These are phyloP conservation scores for Phoenix dactylifera DNA, from an alignment of 176 grass and related monocot genomes.

Conservation along the genomic window DNA sequence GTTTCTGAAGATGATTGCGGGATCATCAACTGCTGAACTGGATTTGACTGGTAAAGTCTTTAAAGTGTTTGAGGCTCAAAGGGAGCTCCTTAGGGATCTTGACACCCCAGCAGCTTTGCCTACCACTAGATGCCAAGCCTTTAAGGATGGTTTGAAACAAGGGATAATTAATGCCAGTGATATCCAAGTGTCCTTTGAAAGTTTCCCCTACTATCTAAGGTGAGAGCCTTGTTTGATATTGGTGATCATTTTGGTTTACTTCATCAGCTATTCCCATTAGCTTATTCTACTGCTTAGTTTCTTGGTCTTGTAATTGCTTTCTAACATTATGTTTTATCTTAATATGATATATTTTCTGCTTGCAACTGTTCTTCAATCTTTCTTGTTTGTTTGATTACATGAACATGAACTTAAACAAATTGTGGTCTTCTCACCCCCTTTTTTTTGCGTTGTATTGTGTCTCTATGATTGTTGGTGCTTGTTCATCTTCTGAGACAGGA, in stretches of 20 bases:
- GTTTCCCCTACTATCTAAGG: slow-evolving; percentile 98
- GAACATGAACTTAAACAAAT: no score
- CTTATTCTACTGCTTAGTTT: no score
- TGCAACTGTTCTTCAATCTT: no score
- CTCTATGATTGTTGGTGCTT: no score
- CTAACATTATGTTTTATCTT: no score
- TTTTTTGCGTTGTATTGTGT: no score
- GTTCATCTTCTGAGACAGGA: no score
- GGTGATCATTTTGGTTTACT: slow-evolving; percentile 16
- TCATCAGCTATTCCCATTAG: slow-evolving; percentile 1
- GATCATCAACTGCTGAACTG: slow-evolving; percentile 54
- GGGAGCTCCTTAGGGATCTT: slow-evolving; percentile 54
- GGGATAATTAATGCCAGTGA: slow-evolving; percentile 73
- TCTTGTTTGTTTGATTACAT: no score
- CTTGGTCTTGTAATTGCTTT: no score
- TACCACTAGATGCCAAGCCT: slow-evolving; percentile 64
- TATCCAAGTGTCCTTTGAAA: slow-evolving; percentile 80
- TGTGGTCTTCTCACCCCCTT: no score
- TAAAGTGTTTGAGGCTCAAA: slow-evolving; percentile 82
- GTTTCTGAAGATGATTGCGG: slow-evolving; percentile 64
- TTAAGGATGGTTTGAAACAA: slow-evolving; percentile 86
- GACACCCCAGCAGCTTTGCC: slow-evolving; percentile 42
- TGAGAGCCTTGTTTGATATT: slow-evolving; percentile 19
- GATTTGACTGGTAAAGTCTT: slow-evolving; percentile 78
- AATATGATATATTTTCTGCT: no score